A percentile compares a stretch with the other conserved stretches of the same genome.
Evolutionary conservation across 495 filamentous ascomycete genomes (phyloP).

Genomic region (Astrothelium macrocarpum): DNA sequence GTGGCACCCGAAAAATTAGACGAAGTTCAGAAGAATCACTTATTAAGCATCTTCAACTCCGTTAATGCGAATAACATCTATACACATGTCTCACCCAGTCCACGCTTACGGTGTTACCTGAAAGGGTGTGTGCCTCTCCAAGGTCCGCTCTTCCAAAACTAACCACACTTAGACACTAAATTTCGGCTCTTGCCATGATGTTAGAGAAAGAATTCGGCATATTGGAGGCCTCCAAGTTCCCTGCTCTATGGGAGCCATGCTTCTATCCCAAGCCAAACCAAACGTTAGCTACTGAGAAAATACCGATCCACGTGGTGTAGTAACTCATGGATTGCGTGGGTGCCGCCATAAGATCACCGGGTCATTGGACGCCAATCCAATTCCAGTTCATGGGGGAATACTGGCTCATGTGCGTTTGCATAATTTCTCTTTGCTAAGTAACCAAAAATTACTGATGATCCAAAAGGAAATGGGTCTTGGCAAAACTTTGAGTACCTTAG

Average conservation of each 20-base stretch:
- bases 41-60: slow-evolving; percentile 18
- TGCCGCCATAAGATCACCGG: slow-evolving; percentile 17
- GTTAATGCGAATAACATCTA: slow-evolving; percentile 8
- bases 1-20: background rate
- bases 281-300: background rate
- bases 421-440: background rate
- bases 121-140: slow-evolving; percentile 6
- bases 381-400: slow-evolving; percentile 21
- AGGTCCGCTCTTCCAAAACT: background rate
- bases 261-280: background rate
- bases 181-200: slow-evolving; percentile 23
- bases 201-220: slow-evolving; percentile 25
- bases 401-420: slow-evolving; percentile 23
- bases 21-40: slow-evolving; percentile 15
- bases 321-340: background rate
- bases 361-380: slow-evolving; percentile 9
- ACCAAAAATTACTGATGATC: background rate
- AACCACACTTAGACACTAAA: slow-evolving; percentile 16
- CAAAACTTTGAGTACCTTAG: slow-evolving; percentile 83
- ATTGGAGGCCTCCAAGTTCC: slow-evolving; percentile 10
- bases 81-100: background rate
- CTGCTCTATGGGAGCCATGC: slow-evolving; percentile 12
- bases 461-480: slow-evolving; percentile 74
- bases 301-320: background rate
- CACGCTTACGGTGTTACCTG: background rate